These are phyloP conservation scores for Pyrrhoderma noxium DNA, from an alignment of 1,284 basidiomycete genomes.

Conservation along the genomic window DNA sequence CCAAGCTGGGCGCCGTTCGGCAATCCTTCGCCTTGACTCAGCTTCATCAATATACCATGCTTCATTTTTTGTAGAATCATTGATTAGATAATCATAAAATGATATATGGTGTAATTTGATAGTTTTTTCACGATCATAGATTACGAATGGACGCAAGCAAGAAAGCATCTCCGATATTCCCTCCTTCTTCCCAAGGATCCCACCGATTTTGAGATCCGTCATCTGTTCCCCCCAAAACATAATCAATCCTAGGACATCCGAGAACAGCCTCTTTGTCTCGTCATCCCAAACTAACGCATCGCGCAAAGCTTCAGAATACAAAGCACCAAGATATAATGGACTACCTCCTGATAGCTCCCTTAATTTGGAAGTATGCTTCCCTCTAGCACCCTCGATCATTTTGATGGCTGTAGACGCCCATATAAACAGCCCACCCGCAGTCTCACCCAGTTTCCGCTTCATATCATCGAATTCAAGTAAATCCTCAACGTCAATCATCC, in stretches of 20 bases:
- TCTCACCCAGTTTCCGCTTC: conserved; percentile 22
- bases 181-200: not conserved
- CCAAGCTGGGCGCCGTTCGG: conserved; percentile 17
- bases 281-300: not conserved
- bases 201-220: not conserved
- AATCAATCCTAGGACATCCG: not conserved
- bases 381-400: not conserved
- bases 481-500: not conserved
- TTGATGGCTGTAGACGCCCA: conserved; percentile 27
- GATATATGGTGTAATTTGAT: not conserved
- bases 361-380: not conserved
- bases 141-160: not conserved
- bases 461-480: not conserved
- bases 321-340: not conserved
- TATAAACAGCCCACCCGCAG: conserved; percentile 25
- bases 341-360: not conserved
- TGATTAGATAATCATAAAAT: not conserved
- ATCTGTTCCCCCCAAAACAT: not conserved
- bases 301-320: not conserved
- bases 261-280: not conserved
- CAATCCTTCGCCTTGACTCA: conserved; percentile 15
- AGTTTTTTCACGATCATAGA: not conserved
- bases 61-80: no score
- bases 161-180: not conserved
- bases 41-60: no score